Conservation (phyloP, 1,139 yeast genomes). For the Ogataea hybrid region DNA sequence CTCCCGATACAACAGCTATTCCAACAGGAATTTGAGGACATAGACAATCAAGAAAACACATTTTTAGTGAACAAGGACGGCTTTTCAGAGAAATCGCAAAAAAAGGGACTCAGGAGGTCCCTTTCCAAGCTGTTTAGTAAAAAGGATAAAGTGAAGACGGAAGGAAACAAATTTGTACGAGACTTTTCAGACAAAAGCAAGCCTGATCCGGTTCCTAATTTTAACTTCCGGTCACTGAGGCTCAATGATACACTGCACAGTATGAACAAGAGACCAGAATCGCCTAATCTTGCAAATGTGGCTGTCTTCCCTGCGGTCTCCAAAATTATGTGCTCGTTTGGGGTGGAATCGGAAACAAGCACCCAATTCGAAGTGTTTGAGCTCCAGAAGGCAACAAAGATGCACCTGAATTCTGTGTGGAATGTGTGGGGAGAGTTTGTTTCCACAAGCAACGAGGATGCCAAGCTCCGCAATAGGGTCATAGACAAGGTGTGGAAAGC, state of each 20-base stretch:
- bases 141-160: slow-evolving; percentile 2
- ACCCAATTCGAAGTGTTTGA: slow-evolving; percentile 22
- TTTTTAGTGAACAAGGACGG: neutral
- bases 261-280: slow-evolving; percentile 12
- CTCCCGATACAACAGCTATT: slow-evolving; percentile 12
- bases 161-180: neutral
- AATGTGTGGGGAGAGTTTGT: slow-evolving; percentile 20
- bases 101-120: slow-evolving; percentile 5
- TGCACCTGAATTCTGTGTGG: slow-evolving; percentile 18
- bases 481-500: slow-evolving; percentile 20
- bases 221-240: slow-evolving; percentile 16
- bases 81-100: neutral
- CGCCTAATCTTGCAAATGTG: slow-evolving; percentile 15
- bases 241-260: slow-evolving; percentile 13
- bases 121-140: slow-evolving; percentile 6
- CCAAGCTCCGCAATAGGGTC: slow-evolving; percentile 13
- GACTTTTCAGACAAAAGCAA: neutral
- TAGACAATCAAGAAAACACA: slow-evolving; percentile 4
- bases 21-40: slow-evolving; percentile 3
- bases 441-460: slow-evolving; percentile 1
- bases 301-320: slow-evolving; percentile 15
- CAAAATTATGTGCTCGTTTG: slow-evolving; percentile 9
- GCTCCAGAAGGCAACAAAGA: slow-evolving; percentile 6
- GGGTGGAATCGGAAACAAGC: slow-evolving; percentile 13
- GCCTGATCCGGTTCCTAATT: slow-evolving; percentile 18